Evolutionary conservation across 2,329 filamentous ascomycete species (phyloP).

Genomic region (Intubia oerlemansii): DNA sequence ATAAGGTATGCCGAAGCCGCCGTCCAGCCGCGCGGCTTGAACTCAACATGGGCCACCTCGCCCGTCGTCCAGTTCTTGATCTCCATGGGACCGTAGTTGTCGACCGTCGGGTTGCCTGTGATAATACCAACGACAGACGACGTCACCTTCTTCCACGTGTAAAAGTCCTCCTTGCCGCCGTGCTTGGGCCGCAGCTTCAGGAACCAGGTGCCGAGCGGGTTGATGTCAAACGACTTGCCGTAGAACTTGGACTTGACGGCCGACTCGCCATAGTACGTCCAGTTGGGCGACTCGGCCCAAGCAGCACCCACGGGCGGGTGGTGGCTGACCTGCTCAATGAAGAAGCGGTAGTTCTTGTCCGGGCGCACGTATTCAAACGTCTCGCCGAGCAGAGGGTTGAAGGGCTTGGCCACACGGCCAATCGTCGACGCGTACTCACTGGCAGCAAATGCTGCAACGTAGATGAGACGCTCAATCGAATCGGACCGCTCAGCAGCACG

Average conservation of each 20-base stretch:
- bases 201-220: constrained; percentile 94
- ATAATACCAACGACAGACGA: constrained; percentile 97
- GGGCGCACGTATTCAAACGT: constrained; percentile 92
- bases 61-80: constrained; percentile 95
- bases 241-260: constrained; percentile 94
- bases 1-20: constrained; percentile 80
- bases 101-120: constrained; percentile 86
- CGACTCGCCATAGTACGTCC: constrained; percentile 96
- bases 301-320: constrained; percentile 89
- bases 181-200: constrained; percentile 56
- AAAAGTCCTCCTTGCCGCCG: constrained; percentile 63
- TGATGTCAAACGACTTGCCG: constrained; percentile 92
- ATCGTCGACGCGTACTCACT: constrained; percentile 96
- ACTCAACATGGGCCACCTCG: constrained; percentile 73
- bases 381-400: constrained; percentile 89
- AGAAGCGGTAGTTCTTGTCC: constrained; percentile 95
- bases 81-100: constrained; percentile 95
- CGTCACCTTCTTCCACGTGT: constrained; percentile 98
- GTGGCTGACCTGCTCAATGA: constrained; percentile 95
- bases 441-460: constrained; percentile 86
- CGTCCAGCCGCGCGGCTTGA: constrained; percentile 93
- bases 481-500: constrained; percentile 68
- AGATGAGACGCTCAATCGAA: constrained; percentile 78
- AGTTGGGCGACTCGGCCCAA: constrained; percentile 77
- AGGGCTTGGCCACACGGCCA: constrained; percentile 89